phyloP scores from a whole-genome alignment of 805 yeast species.

The Metschnikowia lochheadii region DNA sequence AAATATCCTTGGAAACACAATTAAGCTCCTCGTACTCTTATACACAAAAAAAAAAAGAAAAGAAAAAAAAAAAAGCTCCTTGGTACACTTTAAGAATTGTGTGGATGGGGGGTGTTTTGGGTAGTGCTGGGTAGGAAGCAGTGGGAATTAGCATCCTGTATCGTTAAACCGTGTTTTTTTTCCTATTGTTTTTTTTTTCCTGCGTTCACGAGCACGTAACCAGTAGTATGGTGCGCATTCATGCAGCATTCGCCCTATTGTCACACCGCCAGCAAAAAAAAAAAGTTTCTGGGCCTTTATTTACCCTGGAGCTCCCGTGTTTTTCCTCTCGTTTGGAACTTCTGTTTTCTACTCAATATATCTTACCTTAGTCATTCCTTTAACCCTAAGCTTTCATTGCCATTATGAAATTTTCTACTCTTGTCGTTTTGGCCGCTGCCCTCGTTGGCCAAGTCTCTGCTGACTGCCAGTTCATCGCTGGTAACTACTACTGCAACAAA shows the following conservation, averaged over 20 bases:
- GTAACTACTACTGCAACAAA: slow-evolving; percentile 80
- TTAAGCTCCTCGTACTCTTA: too few relatives aligned
- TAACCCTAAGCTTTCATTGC: slow-evolving; percentile 1
- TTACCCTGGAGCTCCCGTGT: background rate
- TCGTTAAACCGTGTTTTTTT: slow-evolving; percentile 4
- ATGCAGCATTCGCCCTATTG: background rate
- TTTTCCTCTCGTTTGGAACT: slow-evolving; percentile 3
- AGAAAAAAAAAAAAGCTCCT: too few relatives aligned
- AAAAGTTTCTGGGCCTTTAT: slow-evolving; percentile 2
- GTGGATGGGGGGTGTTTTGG: too few relatives aligned
- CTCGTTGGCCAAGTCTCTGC: slow-evolving; percentile 21
- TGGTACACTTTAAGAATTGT: too few relatives aligned
- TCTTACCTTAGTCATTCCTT: slow-evolving; percentile 15
- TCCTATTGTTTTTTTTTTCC: slow-evolving; percentile 1
- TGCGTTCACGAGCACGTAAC: background rate
- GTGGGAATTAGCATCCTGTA: background rate
- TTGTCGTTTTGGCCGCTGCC: slow-evolving; percentile 16
- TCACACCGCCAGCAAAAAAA: slow-evolving; percentile 1
- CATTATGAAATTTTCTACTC: slow-evolving; percentile 16
- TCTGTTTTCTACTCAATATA: slow-evolving; percentile 9
- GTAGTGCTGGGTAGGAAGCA: background rate
- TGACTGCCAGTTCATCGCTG: slow-evolving; percentile 49
- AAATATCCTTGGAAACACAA: too few relatives aligned
- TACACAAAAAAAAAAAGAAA: too few relatives aligned
- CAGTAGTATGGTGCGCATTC: background rate